phyloP scores from a whole-genome alignment of 1,284 basidiomycete genomes.

The Lentinula novae-zelandiae region DNA sequence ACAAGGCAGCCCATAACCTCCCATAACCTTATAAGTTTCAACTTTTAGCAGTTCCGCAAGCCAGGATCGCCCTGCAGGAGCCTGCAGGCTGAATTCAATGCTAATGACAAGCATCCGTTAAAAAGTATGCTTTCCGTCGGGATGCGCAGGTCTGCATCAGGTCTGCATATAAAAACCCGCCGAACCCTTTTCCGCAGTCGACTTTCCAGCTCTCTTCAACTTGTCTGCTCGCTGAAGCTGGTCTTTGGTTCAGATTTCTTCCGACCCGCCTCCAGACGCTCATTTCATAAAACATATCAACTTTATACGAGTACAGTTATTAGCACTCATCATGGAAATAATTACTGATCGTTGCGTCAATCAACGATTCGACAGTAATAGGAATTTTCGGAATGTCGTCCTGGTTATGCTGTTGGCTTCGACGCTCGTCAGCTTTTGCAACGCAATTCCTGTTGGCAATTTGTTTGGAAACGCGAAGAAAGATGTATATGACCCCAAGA shows the following conservation, averaged over 20 bases:
- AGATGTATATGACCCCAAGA: background rate
- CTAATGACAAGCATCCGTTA: too few relatives aligned
- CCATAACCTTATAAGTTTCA: too few relatives aligned
- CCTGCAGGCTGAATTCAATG: too few relatives aligned
- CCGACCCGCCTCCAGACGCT: background rate
- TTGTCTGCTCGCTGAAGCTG: background rate
- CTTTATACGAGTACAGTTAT: background rate
- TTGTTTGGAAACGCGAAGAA: background rate
- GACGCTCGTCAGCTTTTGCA: background rate
- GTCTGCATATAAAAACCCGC: too few relatives aligned
- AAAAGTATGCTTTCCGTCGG: too few relatives aligned
- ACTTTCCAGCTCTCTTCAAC: background rate
- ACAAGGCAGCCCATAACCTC: too few relatives aligned
- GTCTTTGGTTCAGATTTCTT: background rate
- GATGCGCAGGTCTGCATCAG: too few relatives aligned
- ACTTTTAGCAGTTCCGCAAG: too few relatives aligned
- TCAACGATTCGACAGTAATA: background rate
- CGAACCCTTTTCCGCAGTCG: too few relatives aligned
- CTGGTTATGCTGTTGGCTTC: background rate
- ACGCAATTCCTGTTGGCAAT: background rate
- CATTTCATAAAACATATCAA: too few relatives aligned
- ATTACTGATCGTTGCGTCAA: background rate
- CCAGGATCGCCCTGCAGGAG: too few relatives aligned
- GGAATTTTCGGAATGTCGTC: background rate
- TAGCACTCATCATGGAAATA: background rate